Conservation (phyloP, 208 protist genomes). For the Acanthamoeba quina region DNA sequence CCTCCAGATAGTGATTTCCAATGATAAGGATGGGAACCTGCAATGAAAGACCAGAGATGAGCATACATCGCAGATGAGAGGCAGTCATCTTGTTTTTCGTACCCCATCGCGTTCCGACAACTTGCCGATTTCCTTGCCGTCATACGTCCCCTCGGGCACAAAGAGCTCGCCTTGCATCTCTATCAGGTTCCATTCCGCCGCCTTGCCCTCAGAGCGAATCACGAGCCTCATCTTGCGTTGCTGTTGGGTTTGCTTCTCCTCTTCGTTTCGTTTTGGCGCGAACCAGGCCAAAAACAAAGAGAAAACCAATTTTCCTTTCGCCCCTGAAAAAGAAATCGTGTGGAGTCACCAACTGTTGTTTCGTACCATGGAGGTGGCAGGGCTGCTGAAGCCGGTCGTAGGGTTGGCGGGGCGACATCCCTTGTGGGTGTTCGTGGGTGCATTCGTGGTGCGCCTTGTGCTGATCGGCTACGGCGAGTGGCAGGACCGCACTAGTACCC, state of each 20-base stretch:
- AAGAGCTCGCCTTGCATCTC: constrained; percentile 57
- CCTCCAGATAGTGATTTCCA: constrained; percentile 66
- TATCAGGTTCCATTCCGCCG: constrained; percentile 47
- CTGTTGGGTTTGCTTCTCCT: background rate
- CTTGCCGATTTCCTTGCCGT: constrained; percentile 63
- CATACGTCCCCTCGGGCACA: background rate
- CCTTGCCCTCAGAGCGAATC: constrained; percentile 27
- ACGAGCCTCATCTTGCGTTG: constrained; percentile 40
- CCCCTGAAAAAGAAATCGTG: background rate
- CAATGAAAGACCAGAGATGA: background rate
- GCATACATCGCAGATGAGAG: background rate
- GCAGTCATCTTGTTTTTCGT: background rate
- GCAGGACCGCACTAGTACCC: constrained; percentile 56
- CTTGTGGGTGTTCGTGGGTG: background rate
- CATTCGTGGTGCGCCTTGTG: background rate
- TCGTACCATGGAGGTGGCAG: background rate
- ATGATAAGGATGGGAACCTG: constrained; percentile 67
- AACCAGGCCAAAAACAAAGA: background rate
- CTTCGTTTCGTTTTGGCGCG: background rate
- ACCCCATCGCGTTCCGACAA: constrained; percentile 41
- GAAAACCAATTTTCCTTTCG: background rate
- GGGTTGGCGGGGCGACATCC: background rate
- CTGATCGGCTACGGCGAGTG: constrained; percentile 51
- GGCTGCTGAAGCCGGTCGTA: background rate
- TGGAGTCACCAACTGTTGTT: background rate